Base-by-base conservation (phyloP, 495 filamentous ascomycete genomes). In the Aspergillus wentii region DNA sequence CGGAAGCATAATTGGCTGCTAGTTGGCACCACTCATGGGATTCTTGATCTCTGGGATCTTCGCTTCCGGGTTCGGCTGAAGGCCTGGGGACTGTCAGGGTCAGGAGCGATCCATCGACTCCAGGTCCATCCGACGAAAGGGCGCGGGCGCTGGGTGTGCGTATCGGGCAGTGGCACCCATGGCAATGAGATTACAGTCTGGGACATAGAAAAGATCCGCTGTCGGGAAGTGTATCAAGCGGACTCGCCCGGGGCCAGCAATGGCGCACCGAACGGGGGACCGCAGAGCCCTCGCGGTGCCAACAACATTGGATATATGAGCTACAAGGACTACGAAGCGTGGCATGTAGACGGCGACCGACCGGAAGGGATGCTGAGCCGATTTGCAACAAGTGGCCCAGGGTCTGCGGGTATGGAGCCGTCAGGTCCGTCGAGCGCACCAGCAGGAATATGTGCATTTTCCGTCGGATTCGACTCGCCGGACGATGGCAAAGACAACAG, bases 1-100 rank as follows among this genome's bases (percentile, higher is more conserved):
- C 69, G 79, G 17, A 85, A 79, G 51, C 82, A 83, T 33, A 86
- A 86, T 47, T 99, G 94, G 94, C 68, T 99, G 3, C 67, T 94
- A 5, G 61, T 97, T 3, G 92, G 90, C 21, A 97, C 94, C 1
- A 87, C 89, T 5, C 90, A 97, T 49, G 94, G 94, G 3, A 80
- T 96, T 31, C 66, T 99, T 6, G 86, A 94, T 49, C 71, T 99
- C 13, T 99, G 94, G 92, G 94, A 99, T 56, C 76, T 99, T 11
- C 84, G 94, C 11, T 99, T 97, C 65, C 83, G 78, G 35, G 72
- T 95, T 33, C 80, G 88, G 11, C 61, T 95, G 19, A 90, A 86
- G 59, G 85, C 81, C 5, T 97, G 90, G 91, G 88, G 86, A 15
- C 74, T 99, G 7, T 80, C 87, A 2, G 86, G 86, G 19, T 84